Base-by-base conservation (phyloP, 805 yeast species). In the Groenewaldozyma tartarivorans region DNA sequence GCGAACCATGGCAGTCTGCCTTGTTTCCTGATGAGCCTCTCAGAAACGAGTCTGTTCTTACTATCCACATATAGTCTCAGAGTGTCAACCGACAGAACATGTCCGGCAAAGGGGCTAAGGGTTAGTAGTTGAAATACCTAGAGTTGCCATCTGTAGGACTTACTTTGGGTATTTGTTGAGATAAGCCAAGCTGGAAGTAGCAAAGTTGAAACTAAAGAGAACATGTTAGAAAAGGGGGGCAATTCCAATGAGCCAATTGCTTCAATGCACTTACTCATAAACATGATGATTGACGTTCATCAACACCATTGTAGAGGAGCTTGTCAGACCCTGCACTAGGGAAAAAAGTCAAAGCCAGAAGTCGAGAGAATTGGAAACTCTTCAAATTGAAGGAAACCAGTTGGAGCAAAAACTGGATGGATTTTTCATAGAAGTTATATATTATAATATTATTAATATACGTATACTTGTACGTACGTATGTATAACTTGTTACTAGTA, bases 1-100 rank as follows among this genome's bases (percentile, higher is more conserved):
- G 82, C 75, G 76, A 92, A 86, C 29, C 66, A 59, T 4, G 96
- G 96, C 30, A 88, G 65, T 49, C 85, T 70, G 1, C 96, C 96
- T 3, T 73, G 66, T 57, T 88, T 90, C 50, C 74, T 74, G 34
- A 88, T 76, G 32, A 88, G 64, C 49, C 90, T 71, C 3, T 90
- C 81, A 30, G 83, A 77, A 49, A 75, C 72, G 35, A 88, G 68
- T 38, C 75, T 67, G 19, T 94, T 94, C 7, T 75, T 64, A 1
- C 55, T 48, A 47, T 80, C 85, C 16, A 85, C 66, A 45, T 64
- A 58, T 39, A 73, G 64, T 26, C 76, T 76, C 13, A 88, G 56
- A 1, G 94, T 82, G 57, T 88, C 97, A 20, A 77, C 77, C 5
- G 94, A 81, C 27, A 79, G 65, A 9, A 90, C 96, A 63, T 90